Evolutionary conservation across 2,329 filamentous ascomycete genomes (phyloP).

Genomic region (Xylariaceae sp.): DNA sequence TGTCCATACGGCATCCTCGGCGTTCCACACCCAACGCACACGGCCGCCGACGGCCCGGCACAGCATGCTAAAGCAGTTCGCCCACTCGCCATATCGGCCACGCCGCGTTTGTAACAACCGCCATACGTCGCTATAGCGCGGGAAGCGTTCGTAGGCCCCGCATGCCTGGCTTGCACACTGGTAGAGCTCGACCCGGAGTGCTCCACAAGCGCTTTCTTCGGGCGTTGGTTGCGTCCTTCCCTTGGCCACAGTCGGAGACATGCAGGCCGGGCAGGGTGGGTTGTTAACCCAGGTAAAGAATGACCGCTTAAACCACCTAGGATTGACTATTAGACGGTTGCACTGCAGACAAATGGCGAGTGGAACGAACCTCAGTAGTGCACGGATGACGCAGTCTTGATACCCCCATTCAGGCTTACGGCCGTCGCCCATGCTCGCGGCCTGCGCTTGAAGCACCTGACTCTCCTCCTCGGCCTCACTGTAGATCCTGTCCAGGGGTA

Average conservation of each 20-base stretch:
- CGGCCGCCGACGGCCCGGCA: conserved; percentile 86
- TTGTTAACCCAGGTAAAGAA: conserved; percentile 99
- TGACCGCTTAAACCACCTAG: conserved; percentile 86
- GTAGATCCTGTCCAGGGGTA: conserved; percentile 88
- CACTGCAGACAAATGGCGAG: conserved; percentile 6
- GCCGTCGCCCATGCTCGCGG: conserved; percentile 75
- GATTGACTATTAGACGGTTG: conserved; percentile 6
- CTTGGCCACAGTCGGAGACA: conserved; percentile 72
- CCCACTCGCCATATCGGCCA: conserved; percentile 91
- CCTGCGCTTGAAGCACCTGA: conserved; percentile 80
- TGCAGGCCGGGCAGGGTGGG: conserved; percentile 74
- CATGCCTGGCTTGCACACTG: conserved; percentile 72
- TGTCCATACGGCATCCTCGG: conserved; percentile 95
- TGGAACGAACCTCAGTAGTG: conserved; percentile 65
- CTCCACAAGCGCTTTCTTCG: conserved; percentile 84
- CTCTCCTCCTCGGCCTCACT: conserved; percentile 88
- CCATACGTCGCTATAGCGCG: conserved; percentile 93
- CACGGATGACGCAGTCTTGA: conserved; percentile 90
- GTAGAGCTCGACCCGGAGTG: conserved; percentile 82
- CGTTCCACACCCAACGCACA: conserved; percentile 97
- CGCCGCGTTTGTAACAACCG: conserved; percentile 77
- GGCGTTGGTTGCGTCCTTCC: conserved; percentile 79
- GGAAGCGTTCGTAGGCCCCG: conserved; percentile 77
- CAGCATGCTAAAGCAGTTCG: conserved; percentile 97
- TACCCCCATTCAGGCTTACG: conserved; percentile 88